These are phyloP conservation scores for Penicillium canariense DNA, from an alignment of 495 filamentous ascomycete species.

Conservation along the genomic window DNA sequence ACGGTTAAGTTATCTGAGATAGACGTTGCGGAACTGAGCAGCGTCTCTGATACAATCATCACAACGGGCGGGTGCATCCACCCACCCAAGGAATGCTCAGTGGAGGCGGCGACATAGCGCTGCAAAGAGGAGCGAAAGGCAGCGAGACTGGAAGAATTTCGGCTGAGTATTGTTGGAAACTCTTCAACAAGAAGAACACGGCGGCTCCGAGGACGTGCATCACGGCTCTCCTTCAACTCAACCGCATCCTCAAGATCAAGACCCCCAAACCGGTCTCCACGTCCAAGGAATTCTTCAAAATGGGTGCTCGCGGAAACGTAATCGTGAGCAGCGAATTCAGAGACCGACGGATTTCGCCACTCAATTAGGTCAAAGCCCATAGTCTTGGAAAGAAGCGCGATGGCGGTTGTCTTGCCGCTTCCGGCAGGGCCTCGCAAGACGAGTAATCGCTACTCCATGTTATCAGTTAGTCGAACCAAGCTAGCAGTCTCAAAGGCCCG, in stretches of 20 bases:
- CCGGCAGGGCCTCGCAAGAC: slow-evolving; percentile 91
- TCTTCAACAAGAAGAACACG: slow-evolving; percentile 87
- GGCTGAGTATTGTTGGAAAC: slow-evolving; percentile 79
- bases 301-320: slow-evolving; percentile 65
- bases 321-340: slow-evolving; percentile 54
- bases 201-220: slow-evolving; percentile 19
- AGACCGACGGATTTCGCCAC: slow-evolving; percentile 79
- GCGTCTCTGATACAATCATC: slow-evolving; percentile 86
- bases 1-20: slow-evolving; percentile 85
- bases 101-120: slow-evolving; percentile 59
- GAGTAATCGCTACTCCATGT: slow-evolving; percentile 59
- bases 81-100: slow-evolving; percentile 25
- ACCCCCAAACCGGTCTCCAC: slow-evolving; percentile 73
- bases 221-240: background rate
- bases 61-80: slow-evolving; percentile 67
- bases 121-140: slow-evolving; percentile 75
- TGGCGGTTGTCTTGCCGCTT: slow-evolving; percentile 85
- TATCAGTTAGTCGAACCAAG: background rate
- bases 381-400: slow-evolving; percentile 69
- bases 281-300: slow-evolving; percentile 87
- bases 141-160: slow-evolving; percentile 62
- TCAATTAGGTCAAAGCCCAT: slow-evolving; percentile 75
- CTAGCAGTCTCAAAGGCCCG: background rate
- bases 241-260: slow-evolving; percentile 53
- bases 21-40: slow-evolving; percentile 70